Percentiles rank a stretch among this genome's conserved stretches.
Evolutionary conservation across 2,329 filamentous ascomycete genomes (phyloP).

Genomic region (Achaetomium macrosporum): DNA sequence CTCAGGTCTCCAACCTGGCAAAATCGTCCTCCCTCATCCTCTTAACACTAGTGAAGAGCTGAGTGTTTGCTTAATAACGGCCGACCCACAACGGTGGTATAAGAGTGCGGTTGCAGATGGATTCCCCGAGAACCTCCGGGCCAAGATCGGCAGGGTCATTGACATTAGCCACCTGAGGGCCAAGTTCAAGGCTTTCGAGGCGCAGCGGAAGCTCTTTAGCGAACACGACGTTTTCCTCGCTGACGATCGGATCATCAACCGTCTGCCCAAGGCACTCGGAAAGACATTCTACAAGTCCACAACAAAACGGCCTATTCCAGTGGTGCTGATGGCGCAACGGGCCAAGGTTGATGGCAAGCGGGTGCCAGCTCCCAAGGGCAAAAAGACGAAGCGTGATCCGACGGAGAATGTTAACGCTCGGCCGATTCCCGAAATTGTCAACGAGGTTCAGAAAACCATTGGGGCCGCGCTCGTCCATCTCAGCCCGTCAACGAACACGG

Average conservation of each 20-base stretch:
- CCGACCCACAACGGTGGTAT: slow-evolving; percentile 74
- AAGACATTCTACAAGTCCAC: slow-evolving; percentile 89
- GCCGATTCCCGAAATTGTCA: slow-evolving; percentile 61
- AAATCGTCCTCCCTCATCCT: slow-evolving; percentile 72
- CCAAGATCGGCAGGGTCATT: slow-evolving; percentile 69
- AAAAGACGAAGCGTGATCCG: slow-evolving; percentile 33
- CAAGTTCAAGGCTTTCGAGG: slow-evolving; percentile 86
- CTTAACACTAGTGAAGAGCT: slow-evolving; percentile 61
- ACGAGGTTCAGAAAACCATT: slow-evolving; percentile 75
- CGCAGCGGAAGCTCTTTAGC: slow-evolving; percentile 70
- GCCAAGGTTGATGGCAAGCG: slow-evolving; percentile 56
- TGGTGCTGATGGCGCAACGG: slow-evolving; percentile 59
- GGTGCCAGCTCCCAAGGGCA: slow-evolving; percentile 52
- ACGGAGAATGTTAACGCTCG: slow-evolving; percentile 38
- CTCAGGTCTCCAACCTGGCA: slow-evolving; percentile 65
- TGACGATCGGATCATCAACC: slow-evolving; percentile 75
- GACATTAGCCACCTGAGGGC: slow-evolving; percentile 72
- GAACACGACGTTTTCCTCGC: slow-evolving; percentile 94
- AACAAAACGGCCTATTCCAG: slow-evolving; percentile 78
- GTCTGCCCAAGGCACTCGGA: slow-evolving; percentile 71
- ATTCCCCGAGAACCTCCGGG: slow-evolving; percentile 61
- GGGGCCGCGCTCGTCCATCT: slow-evolving; percentile 67
- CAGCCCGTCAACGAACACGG: slow-evolving; percentile 69
- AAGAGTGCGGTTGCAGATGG: slow-evolving; percentile 74
- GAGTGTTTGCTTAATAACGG: slow-evolving; percentile 69